These are phyloP conservation scores for Epithemia pelagica DNA, from an alignment of 108 stramenopile species.

Conservation along the genomic window DNA sequence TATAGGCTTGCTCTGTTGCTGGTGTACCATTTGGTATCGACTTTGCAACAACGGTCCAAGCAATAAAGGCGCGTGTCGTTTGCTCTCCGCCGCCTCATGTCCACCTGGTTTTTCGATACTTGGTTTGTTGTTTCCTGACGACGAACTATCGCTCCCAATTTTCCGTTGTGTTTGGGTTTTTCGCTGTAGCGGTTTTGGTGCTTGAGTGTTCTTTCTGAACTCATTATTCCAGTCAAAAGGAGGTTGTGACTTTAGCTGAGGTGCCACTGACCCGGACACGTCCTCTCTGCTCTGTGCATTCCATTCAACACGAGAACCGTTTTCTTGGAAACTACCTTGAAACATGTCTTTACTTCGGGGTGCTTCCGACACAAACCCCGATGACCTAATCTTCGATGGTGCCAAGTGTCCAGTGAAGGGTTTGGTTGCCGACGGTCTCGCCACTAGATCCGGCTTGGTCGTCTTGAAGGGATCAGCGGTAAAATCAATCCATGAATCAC, in stretches of 20 bases:
- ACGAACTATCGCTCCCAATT: too few species aligned
- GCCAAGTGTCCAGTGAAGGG: not conserved
- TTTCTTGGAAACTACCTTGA: not conserved
- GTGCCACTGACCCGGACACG: not conserved
- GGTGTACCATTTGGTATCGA: not conserved
- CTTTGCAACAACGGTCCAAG: not conserved
- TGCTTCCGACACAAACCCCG: not conserved
- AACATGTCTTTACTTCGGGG: not conserved
- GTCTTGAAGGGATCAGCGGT: not conserved
- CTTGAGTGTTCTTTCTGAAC: too few species aligned
- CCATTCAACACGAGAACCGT: not conserved
- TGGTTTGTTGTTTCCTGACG: not conserved
- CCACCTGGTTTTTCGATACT: not conserved
- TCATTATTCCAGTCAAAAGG: too few species aligned
- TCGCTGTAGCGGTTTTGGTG: too few species aligned
- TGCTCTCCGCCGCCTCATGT: not conserved
- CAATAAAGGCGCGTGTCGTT: not conserved
- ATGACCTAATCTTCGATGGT: not conserved
- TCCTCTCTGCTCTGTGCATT: not conserved
- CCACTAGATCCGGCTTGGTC: not conserved
- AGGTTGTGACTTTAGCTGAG: not conserved
- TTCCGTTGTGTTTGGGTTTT: too few species aligned
- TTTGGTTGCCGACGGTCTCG: not conserved
- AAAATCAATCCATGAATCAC: not conserved
- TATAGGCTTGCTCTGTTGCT: not conserved